phyloP scores from a whole-genome alignment of 2,329 filamentous ascomycete species.

The Stachybotrys echinatus region DNA sequence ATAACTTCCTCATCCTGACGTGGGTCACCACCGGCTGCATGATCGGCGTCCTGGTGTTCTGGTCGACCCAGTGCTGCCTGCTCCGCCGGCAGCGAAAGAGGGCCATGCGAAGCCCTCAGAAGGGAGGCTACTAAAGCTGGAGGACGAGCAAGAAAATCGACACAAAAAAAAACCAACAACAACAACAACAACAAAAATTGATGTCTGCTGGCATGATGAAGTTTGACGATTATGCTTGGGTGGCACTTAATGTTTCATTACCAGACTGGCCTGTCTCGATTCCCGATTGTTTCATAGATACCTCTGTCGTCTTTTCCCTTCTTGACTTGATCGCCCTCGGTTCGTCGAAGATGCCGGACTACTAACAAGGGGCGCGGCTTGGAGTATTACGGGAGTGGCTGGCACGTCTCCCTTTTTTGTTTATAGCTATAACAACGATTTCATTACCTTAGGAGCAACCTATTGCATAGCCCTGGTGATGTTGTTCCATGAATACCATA shows the following conservation, averaged over 20 bases:
- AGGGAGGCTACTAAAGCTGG: conserved; percentile 18
- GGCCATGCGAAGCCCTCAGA: conserved; percentile 15
- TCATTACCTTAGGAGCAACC: too few species aligned
- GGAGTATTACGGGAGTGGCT: not conserved
- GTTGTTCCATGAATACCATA: too few species aligned
- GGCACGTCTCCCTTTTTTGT: not conserved
- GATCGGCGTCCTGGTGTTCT: conserved; percentile 32
- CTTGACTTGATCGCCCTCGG: not conserved
- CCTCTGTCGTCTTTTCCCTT: not conserved
- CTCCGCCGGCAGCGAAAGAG: conserved; percentile 10
- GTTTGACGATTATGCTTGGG: not conserved
- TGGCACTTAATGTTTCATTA: not conserved
- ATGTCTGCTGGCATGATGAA: not conserved
- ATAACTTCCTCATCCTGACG: conserved; percentile 37
- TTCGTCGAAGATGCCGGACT: not conserved
- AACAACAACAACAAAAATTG: not conserved
- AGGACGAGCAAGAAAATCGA: not conserved
- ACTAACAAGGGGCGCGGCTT: not conserved
- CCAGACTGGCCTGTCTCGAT: not conserved
- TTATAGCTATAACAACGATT: conserved; percentile 10
- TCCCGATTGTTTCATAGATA: not conserved
- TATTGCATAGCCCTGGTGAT: not conserved
- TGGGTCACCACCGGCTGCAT: conserved; percentile 45
- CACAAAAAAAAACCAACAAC: not conserved
- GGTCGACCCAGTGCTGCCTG: conserved; percentile 28